These are phyloP conservation scores for Apophysomyces ossiformis DNA, from an alignment of 371 early-diverging fungal species.

Conservation along the genomic window DNA sequence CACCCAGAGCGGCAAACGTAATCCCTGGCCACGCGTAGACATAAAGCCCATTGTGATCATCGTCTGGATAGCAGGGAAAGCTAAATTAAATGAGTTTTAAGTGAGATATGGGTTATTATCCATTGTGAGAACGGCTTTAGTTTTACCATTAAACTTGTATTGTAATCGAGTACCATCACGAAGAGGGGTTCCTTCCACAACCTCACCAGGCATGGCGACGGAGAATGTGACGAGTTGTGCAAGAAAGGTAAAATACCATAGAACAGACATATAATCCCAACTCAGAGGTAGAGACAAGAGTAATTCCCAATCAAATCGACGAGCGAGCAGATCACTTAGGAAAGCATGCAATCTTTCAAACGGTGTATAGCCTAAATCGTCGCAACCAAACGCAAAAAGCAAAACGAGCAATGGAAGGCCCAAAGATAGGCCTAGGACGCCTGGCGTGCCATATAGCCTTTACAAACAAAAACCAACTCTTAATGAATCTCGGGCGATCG, in stretches of 20 bases:
- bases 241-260: constrained; percentile 69
- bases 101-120: too few relatives aligned
- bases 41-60: constrained; percentile 62
- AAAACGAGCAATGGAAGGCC: constrained; percentile 66
- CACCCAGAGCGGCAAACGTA: constrained; percentile 66
- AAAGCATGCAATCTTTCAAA: constrained; percentile 28
- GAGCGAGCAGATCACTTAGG: constrained; percentile 20
- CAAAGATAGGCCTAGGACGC: constrained; percentile 65
- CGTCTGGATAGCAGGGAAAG: constrained; percentile 53
- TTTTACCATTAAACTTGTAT: constrained; percentile 80
- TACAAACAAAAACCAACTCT: not conserved
- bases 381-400: constrained; percentile 72
- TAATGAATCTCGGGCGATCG: not conserved
- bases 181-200: constrained; percentile 70
- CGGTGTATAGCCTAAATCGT: constrained; percentile 54
- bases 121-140: too few relatives aligned
- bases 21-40: constrained; percentile 39
- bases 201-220: constrained; percentile 72
- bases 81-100: constrained; percentile 10
- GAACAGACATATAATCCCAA: constrained; percentile 53
- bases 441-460: constrained; percentile 77
- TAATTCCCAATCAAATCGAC: constrained; percentile 33
- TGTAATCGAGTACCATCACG: constrained; percentile 68
- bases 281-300: constrained; percentile 27
- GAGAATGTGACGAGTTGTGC: constrained; percentile 68